Conservation (phyloP, 371 early-diverging fungal species). For the Haplosporangium sp. region DNA sequence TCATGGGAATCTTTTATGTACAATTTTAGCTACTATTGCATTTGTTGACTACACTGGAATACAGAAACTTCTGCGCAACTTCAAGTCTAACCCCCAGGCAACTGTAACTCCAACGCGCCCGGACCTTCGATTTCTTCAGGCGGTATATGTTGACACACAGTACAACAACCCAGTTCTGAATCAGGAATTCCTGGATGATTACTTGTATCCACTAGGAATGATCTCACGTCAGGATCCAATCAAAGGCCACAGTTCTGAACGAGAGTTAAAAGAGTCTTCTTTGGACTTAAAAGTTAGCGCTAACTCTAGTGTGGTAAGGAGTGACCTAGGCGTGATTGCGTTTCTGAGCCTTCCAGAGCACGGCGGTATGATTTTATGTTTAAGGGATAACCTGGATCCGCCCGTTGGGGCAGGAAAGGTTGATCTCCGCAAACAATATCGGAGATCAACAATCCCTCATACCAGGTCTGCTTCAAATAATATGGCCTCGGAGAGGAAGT, state of each 20-base stretch:
- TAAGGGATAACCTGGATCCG: conserved; percentile 56
- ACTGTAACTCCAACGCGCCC: conserved; percentile 67
- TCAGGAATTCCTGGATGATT: conserved; percentile 69
- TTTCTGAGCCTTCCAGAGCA: conserved; percentile 79
- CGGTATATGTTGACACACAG: conserved; percentile 76
- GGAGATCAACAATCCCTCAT: conserved; percentile 30
- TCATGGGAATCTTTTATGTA: neutral
- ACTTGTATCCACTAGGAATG: conserved; percentile 71
- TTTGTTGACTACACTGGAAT: conserved; percentile 77
- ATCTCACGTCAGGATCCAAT: conserved; percentile 18
- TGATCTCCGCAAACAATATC: conserved; percentile 35
- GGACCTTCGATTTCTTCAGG: conserved; percentile 73
- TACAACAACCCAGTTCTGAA: conserved; percentile 69
- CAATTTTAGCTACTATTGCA: conserved; percentile 71
- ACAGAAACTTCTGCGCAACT: conserved; percentile 46
- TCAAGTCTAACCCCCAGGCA: conserved; percentile 64
- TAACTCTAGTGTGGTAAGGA: conserved; percentile 12
- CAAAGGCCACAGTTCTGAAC: neutral
- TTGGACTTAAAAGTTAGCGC: neutral
- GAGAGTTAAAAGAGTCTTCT: conserved; percentile 3
- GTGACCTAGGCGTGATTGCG: conserved; percentile 66
- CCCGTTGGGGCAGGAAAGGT: conserved; percentile 20
- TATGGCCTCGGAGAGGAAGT: neutral
- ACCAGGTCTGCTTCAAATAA: conserved; percentile 20
- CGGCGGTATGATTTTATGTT: conserved; percentile 76